Base-by-base conservation (phyloP, 306 rosid species). In the Quercus variabilis region DNA sequence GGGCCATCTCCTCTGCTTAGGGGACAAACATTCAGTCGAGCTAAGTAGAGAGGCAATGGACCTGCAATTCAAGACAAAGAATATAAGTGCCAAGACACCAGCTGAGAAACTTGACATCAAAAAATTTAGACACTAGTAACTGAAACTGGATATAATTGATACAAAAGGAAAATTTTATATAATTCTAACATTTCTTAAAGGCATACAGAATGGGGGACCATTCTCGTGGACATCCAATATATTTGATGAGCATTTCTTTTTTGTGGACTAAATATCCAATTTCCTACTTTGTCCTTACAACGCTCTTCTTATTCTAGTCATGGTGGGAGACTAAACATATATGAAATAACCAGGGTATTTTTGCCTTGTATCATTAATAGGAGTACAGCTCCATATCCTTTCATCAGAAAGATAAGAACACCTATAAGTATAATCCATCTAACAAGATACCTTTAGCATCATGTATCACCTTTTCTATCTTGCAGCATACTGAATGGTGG, bases 1-100 rank as follows among this genome's bases (percentile, higher is more conserved):
- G 3, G 99, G 95, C 99, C 97, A 94, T 86, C 97, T 92, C 85
- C 97, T 87, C 56, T 87, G 92, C 58, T 91, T 87, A 55, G 83
- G 82, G 75, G 99, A 91, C 73, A 58, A 62, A 70, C 97, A 92
- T 73, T 94, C 93, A 17, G 90, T 71, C 52, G 85, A 55, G 84
- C 92, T 88, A 85, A 91, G 93, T 54, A 84, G 81, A 75, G 99
- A 91, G 83, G 93, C 97, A 82, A 90, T 84, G 52, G 93, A 87
- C 81, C 99, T 94, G 86, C 84, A 83, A 82, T 71, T 49, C 75
- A 65, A 60, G 78, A 52, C 69, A 26, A 20, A 72, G 43, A 52
- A 35, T 46, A 71, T 5, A 75, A 63, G 60, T 51, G 19, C 20
- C 23, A 75, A 13, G 57, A n/a, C 18, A 67, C 68, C 52, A 65